A percentile compares a stretch with the other conserved stretches of the same genome.
Conservation (phyloP, 352 stramenopile genomes). For the Globisporangium iwayamae region DNA sequence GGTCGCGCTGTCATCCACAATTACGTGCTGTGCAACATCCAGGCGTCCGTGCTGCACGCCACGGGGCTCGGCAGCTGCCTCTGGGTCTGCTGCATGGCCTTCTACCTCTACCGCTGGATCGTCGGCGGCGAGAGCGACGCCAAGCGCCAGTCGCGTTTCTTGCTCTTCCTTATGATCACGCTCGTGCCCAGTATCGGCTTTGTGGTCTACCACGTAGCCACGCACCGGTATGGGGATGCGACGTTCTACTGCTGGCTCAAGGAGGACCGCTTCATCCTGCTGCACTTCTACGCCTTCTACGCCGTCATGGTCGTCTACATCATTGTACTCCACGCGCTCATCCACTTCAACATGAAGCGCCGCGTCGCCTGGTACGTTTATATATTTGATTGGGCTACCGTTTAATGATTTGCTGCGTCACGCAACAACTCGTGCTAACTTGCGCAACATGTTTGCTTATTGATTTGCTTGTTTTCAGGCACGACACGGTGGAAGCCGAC, state of each 20-base stretch:
- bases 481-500: constrained; percentile 62
- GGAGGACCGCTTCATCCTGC: constrained; percentile 59
- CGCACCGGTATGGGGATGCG: constrained; percentile 63
- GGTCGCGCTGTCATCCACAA: constrained; percentile 45
- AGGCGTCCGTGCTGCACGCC: constrained; percentile 57
- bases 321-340: constrained; percentile 54
- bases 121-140: constrained; percentile 66
- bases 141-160: constrained; percentile 54
- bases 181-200: constrained; percentile 46
- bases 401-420: neutral
- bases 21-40: constrained; percentile 40
- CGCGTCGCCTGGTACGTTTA: constrained; percentile 40
- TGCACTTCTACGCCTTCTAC: constrained; percentile 80
- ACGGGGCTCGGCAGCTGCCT: constrained; percentile 53
- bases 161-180: constrained; percentile 48
- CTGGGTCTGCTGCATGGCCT: constrained; percentile 78
- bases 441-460: constrained; percentile 2
- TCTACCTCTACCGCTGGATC: constrained; percentile 82
- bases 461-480: constrained; percentile 19
- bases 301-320: constrained; percentile 69
- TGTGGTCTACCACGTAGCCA: constrained; percentile 58
- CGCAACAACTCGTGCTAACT: constrained; percentile 1
- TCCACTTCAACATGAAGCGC: constrained; percentile 65
- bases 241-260: constrained; percentile 84
- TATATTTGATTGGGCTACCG: neutral